These are phyloP conservation scores for Rhododendron mucronatum DNA, from an alignment of 148 eudicot genomes.

Conservation along the genomic window DNA sequence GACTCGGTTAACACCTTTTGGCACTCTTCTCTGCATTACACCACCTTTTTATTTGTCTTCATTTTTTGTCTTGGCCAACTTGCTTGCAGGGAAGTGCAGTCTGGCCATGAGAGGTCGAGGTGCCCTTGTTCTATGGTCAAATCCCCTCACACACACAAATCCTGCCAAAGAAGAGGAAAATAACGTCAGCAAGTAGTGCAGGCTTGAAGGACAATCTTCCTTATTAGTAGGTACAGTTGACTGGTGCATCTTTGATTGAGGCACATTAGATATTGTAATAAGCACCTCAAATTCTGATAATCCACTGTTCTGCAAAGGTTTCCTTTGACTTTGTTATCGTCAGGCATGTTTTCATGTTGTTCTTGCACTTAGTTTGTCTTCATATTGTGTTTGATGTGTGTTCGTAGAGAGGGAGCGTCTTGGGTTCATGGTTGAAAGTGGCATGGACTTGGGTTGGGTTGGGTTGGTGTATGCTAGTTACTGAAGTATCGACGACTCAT, in stretches of 20 bases:
- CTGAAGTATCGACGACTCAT: background rate
- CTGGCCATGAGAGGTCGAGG: conserved; percentile 69
- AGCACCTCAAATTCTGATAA: background rate
- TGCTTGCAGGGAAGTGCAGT: conserved; percentile 67
- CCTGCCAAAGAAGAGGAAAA: conserved; percentile 34
- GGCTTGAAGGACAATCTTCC: background rate
- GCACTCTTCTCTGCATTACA: conserved; percentile 3
- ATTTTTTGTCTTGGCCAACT: conserved; percentile 32
- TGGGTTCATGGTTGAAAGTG: background rate
- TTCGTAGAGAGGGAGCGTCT: background rate
- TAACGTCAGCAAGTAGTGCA: conserved; percentile 7
- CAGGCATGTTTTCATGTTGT: background rate
- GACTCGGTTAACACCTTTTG: conserved; percentile 3
- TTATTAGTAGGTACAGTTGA: background rate
- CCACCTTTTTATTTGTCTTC: conserved; percentile 17
- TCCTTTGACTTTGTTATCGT: background rate
- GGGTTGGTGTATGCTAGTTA: background rate
- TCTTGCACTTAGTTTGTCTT: background rate
- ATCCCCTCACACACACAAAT: conserved; percentile 71
- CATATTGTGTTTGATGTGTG: background rate
- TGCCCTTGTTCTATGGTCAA: conserved; percentile 51
- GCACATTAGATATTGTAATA: background rate
- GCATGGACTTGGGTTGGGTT: background rate
- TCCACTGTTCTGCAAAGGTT: background rate
- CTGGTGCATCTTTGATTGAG: background rate